These are phyloP conservation scores for Didymella segeticola DNA, from an alignment of 2,329 filamentous ascomycete genomes.

Conservation along the genomic window DNA sequence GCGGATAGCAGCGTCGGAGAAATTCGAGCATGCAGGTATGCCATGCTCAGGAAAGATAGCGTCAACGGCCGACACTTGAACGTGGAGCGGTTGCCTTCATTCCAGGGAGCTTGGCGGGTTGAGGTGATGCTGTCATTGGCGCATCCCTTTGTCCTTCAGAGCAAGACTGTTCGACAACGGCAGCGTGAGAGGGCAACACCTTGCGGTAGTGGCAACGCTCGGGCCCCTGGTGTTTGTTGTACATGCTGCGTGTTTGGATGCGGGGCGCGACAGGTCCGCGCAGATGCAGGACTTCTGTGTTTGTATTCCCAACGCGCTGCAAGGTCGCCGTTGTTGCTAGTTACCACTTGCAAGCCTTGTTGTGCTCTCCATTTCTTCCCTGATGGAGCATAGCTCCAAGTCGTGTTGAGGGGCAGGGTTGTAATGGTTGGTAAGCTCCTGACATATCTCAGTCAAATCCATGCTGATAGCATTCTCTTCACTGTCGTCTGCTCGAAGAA, in stretches of 20 bases:
- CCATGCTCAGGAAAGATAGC: slow-evolving; percentile 7
- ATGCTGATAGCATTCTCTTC: neutral
- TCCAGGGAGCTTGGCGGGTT: slow-evolving; percentile 30
- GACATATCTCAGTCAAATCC: neutral
- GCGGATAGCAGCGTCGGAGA: slow-evolving; percentile 18
- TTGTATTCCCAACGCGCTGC: slow-evolving; percentile 27
- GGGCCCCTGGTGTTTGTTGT: slow-evolving; percentile 19
- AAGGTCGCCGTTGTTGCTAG: slow-evolving; percentile 25
- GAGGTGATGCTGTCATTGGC: slow-evolving; percentile 18
- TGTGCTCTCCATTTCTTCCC: slow-evolving; percentile 15
- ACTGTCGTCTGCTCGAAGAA: neutral
- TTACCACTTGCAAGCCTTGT: slow-evolving; percentile 8
- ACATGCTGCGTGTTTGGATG: slow-evolving; percentile 32
- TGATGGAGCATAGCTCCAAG: slow-evolving; percentile 3
- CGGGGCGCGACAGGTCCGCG: slow-evolving; percentile 24
- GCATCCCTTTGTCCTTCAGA: slow-evolving; percentile 18
- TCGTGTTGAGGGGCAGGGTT: neutral
- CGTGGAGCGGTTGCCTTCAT: slow-evolving; percentile 26
- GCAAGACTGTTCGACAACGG: slow-evolving; percentile 21
- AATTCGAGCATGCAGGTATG: slow-evolving; percentile 4
- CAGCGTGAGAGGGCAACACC: slow-evolving; percentile 7
- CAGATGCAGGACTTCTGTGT: slow-evolving; percentile 22
- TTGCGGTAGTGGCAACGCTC: slow-evolving; percentile 14
- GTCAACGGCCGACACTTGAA: slow-evolving; percentile 7
- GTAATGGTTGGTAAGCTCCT: neutral